phyloP scores from a whole-genome alignment of 345 rosid species.

The Fremontodendron californicum region DNA sequence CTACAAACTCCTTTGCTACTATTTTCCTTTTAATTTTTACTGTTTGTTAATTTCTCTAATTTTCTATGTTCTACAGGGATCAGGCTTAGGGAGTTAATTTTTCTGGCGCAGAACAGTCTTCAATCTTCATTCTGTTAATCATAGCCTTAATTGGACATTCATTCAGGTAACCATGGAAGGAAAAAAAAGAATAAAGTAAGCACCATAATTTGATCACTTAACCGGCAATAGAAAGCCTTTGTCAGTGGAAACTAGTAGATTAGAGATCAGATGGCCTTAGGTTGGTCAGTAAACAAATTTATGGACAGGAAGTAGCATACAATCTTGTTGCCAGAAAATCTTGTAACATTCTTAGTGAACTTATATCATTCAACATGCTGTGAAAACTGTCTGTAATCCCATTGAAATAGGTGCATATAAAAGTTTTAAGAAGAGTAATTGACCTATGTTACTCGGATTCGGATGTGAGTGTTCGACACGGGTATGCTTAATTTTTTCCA shows the following conservation, averaged over 20 bases:
- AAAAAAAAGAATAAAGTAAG: not conserved
- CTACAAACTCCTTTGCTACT: not conserved
- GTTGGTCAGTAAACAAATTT: not conserved
- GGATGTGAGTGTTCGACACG: too few species aligned
- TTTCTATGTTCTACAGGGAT: constrained; percentile 45
- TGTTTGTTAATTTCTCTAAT: not conserved
- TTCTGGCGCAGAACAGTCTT: too few species aligned
- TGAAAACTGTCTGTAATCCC: not conserved
- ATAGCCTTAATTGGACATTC: constrained; percentile 29
- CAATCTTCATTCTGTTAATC: constrained; percentile 26
- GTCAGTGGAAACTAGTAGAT: too few species aligned
- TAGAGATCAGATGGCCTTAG: not conserved
- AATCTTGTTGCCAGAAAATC: constrained; percentile 13
- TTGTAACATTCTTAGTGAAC: constrained; percentile 1
- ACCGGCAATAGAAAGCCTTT: too few species aligned
- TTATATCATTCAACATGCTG: not conserved
- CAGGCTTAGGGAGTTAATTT: constrained; percentile 63
- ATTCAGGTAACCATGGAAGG: constrained; percentile 15
- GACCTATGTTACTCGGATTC: too few species aligned
- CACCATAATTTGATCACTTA: not conserved
- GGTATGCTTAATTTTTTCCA: too few species aligned
- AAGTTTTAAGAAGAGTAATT: not conserved
- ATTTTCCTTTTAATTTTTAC: too few species aligned
- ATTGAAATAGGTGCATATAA: not conserved
- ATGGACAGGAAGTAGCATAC: not conserved